A percentile compares a stretch with the other conserved stretches of the same genome.
Conservation (phyloP, 306 rosid species). For the Quercus cerris region DNA sequence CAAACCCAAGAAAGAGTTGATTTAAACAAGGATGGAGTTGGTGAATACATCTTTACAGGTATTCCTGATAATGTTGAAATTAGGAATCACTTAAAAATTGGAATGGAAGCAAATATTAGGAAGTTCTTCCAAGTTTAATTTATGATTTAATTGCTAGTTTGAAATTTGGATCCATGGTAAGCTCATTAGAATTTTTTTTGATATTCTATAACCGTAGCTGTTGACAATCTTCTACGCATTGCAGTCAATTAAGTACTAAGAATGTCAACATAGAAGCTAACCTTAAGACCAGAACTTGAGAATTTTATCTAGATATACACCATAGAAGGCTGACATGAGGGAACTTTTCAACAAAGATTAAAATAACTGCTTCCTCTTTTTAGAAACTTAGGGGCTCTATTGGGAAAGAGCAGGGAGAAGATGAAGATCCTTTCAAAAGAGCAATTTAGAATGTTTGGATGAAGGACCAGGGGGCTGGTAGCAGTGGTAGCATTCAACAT, state of each 20-base stretch:
- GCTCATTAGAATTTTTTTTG: not conserved
- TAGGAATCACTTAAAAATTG: not conserved
- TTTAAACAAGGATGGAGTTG: too few relatives aligned
- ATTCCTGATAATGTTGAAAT: not conserved
- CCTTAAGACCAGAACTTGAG: not conserved
- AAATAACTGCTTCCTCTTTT: not conserved
- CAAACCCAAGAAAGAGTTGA: too few relatives aligned
- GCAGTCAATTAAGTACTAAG: not conserved
- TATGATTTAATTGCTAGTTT: not conserved
- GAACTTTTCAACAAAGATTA: not conserved
- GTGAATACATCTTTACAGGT: not conserved
- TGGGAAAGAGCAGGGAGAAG: not conserved
- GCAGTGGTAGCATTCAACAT: not conserved
- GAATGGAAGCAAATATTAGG: not conserved
- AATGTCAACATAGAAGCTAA: not conserved
- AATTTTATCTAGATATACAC: not conserved
- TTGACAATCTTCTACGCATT: not conserved
- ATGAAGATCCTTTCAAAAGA: not conserved
- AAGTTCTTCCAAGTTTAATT: not conserved
- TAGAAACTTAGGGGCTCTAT: not conserved
- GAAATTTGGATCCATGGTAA: not conserved
- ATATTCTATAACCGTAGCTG: not conserved
- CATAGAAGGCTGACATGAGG: not conserved
- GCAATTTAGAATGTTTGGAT: not conserved
- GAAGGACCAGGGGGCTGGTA: not conserved